Conservation (phyloP, 2,329 filamentous ascomycete genomes). For the Clonostachys chloroleuca region DNA sequence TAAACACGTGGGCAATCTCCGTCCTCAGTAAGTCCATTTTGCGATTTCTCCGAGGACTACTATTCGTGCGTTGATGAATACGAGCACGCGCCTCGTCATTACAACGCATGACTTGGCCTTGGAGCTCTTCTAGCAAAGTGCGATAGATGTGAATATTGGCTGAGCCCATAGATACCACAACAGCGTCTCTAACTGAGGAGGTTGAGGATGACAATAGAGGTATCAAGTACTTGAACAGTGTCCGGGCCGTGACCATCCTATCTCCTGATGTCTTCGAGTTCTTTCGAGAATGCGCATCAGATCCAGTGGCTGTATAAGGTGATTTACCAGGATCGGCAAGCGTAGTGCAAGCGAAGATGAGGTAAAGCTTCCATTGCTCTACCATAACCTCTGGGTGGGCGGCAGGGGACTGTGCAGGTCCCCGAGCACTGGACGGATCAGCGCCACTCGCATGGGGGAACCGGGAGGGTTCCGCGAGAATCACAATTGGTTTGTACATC, state of each 20-base stretch:
- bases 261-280: slow-evolving; percentile 67
- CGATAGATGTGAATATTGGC: slow-evolving; percentile 94
- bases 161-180: slow-evolving; percentile 86
- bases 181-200: slow-evolving; percentile 78
- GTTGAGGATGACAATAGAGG: slow-evolving; percentile 80
- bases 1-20: slow-evolving; percentile 94
- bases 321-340: slow-evolving; percentile 75
- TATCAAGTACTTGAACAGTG: slow-evolving; percentile 87
- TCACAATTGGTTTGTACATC: slow-evolving; percentile 82
- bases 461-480: slow-evolving; percentile 69
- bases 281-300: slow-evolving; percentile 74
- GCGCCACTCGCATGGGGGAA: slow-evolving; percentile 63
- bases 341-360: slow-evolving; percentile 96
- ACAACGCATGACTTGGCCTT: slow-evolving; percentile 79
- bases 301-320: slow-evolving; percentile 28
- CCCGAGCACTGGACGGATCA: slow-evolving; percentile 49
- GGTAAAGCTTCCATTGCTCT: slow-evolving; percentile 96
- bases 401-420: slow-evolving; percentile 52
- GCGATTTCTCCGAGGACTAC: slow-evolving; percentile 74
- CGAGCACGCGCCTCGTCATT: slow-evolving; percentile 84
- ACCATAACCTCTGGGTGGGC: slow-evolving; percentile 82
- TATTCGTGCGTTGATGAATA: slow-evolving; percentile 81
- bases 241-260: slow-evolving; percentile 82
- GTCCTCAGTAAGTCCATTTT: slow-evolving; percentile 85
- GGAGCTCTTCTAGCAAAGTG: slow-evolving; percentile 83